Evolutionary conservation across 371 early-diverging fungal genomes (phyloP).

Genomic region (Nematocida parisii): DNA sequence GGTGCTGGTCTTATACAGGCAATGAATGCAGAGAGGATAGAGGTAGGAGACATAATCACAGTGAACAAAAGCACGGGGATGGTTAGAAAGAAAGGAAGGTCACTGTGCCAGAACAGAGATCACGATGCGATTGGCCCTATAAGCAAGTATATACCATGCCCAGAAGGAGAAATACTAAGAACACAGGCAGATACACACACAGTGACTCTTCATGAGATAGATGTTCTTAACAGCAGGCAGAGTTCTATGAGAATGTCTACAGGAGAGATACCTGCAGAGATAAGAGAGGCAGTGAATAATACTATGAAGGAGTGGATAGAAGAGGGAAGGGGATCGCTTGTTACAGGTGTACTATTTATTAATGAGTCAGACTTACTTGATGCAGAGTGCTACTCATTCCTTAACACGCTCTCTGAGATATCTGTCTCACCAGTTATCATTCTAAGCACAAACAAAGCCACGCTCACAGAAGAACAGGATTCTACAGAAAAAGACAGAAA

Average conservation of each 20-base stretch:
- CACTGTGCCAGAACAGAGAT: slow-evolving; percentile 84
- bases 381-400: slow-evolving; percentile 92
- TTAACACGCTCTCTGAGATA: slow-evolving; percentile 85
- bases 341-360: slow-evolving; percentile 92
- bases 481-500: slow-evolving; percentile 74
- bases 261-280: slow-evolving; percentile 90
- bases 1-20: slow-evolving; percentile 94
- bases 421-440: slow-evolving; percentile 89
- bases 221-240: slow-evolving; percentile 87
- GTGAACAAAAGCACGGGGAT: slow-evolving; percentile 96
- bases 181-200: slow-evolving; percentile 87
- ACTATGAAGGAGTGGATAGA: slow-evolving; percentile 95
- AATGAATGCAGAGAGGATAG: slow-evolving; percentile 89
- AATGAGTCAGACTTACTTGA: slow-evolving; percentile 98
- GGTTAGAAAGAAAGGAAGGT: slow-evolving; percentile 88
- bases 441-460: slow-evolving; percentile 84
- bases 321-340: slow-evolving; percentile 93
- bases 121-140: slow-evolving; percentile 88
- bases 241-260: slow-evolving; percentile 91
- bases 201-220: slow-evolving; percentile 94
- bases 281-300: slow-evolving; percentile 90
- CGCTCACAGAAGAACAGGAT: slow-evolving; percentile 68
- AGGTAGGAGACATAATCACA: slow-evolving; percentile 84
- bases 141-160: slow-evolving; percentile 89
- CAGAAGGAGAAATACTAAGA: slow-evolving; percentile 95